Evolutionary conservation across 768 basidiomycete genomes (phyloP).

Genomic region (Leccinum uliginosum): DNA sequence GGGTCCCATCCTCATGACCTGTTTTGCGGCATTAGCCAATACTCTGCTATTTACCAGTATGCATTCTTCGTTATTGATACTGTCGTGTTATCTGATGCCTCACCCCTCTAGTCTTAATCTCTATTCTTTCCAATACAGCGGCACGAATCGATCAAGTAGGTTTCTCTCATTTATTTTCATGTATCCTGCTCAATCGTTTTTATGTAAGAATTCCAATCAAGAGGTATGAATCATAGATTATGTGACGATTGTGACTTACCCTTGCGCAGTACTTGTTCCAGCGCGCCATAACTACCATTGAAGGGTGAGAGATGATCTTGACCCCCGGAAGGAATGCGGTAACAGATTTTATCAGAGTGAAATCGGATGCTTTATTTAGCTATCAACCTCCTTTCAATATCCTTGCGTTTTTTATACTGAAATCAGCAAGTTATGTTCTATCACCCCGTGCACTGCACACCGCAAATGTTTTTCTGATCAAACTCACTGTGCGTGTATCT

Average conservation of each 20-base stretch:
- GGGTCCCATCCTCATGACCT: slow-evolving; percentile 75
- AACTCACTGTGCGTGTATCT: slow-evolving; percentile 56
- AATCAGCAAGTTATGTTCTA: slow-evolving; percentile 72
- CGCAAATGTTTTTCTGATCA: slow-evolving; percentile 82
- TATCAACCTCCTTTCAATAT: slow-evolving; percentile 91
- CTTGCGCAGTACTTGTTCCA: slow-evolving; percentile 77
- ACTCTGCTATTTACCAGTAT: slow-evolving; percentile 77
- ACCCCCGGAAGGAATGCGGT: background rate
- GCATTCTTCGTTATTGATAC: slow-evolving; percentile 22
- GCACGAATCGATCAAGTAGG: slow-evolving; percentile 64
- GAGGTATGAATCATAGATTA: slow-evolving; percentile 38
- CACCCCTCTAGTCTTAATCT: slow-evolving; percentile 58
- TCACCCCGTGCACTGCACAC: slow-evolving; percentile 78
- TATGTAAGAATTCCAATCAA: slow-evolving; percentile 50
- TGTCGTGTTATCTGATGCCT: slow-evolving; percentile 3
- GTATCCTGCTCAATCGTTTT: background rate
- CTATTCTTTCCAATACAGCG: slow-evolving; percentile 87
- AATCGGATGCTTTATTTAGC: slow-evolving; percentile 85
- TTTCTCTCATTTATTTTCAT: background rate
- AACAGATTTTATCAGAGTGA: slow-evolving; percentile 50
- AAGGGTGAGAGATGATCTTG: slow-evolving; percentile 51
- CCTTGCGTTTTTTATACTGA: slow-evolving; percentile 73
- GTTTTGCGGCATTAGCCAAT: slow-evolving; percentile 74
- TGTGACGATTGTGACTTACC: slow-evolving; percentile 12
- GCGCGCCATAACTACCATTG: slow-evolving; percentile 79